phyloP scores from a whole-genome alignment of 768 basidiomycete genomes.

The Lactifluus piperatus region DNA sequence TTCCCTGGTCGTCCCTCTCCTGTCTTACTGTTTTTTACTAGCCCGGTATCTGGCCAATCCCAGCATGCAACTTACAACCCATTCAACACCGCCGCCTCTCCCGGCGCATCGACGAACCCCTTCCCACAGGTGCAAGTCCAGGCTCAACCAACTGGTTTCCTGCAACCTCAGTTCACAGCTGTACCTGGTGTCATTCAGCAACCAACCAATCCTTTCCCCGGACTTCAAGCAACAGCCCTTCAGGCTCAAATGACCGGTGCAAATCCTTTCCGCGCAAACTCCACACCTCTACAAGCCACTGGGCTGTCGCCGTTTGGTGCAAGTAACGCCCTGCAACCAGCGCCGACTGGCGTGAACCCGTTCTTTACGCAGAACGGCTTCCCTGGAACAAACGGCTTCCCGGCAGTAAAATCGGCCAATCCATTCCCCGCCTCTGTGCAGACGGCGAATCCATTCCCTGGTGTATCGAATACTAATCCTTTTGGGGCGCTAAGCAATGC shows the following conservation, averaged over 20 bases:
- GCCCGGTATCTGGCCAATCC: constrained; percentile 42
- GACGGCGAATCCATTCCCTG: constrained; percentile 10
- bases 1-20: background rate
- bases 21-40: constrained; percentile 21
- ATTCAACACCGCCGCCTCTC: constrained; percentile 56
- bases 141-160: constrained; percentile 42
- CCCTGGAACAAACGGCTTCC: background rate
- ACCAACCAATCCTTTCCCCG: constrained; percentile 29
- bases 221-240: constrained; percentile 44
- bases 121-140: constrained; percentile 29
- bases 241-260: constrained; percentile 41
- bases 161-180: constrained; percentile 24
- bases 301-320: constrained; percentile 17
- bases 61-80: constrained; percentile 65
- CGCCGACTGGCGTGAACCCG: constrained; percentile 13
- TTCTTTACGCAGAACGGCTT: constrained; percentile 9
- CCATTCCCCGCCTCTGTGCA: constrained; percentile 3
- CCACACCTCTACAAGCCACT: constrained; percentile 27
- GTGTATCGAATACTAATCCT: background rate
- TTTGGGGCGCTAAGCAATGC: background rate
- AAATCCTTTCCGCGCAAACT: constrained; percentile 82
- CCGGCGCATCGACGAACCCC: constrained; percentile 43
- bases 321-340: background rate
- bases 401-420: background rate
- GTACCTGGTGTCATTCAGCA: constrained; percentile 12